Evolutionary conservation across 2,329 filamentous ascomycete genomes (phyloP), one percentile per base, ranked within the genome.

Genomic region (Aspergillus flavus): DNA sequence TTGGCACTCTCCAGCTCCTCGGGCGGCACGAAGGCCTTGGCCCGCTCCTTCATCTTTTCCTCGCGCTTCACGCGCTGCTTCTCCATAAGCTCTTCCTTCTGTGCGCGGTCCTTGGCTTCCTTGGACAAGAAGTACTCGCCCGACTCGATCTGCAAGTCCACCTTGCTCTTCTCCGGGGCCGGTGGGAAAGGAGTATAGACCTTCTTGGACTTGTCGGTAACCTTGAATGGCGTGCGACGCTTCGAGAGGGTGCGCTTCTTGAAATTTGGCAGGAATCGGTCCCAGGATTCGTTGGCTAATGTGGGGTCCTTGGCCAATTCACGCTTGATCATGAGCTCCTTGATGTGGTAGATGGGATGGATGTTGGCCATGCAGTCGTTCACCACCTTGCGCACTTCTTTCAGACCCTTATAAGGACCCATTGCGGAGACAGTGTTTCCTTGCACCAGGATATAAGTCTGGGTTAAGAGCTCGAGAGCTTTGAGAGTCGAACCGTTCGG

Each of bases 291-390:
- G 70, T 91, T 88, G 58, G 88, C 91, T 26, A 98, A 85, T 50
- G 91, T 90, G 0, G 93, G 93, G 73, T 97, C 93, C 80, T 96
- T 96, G 62, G 91, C 92, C 23, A 97, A 85, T 80, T 97, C 94
- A 21, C 91, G 89, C 82, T 95, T 96, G 77, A 97, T 95, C 93
- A 96, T 95, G 68, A 95, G 84, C 77, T 94, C 91, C 80, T 99
- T 98, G 80, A 99, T 96, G 69, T 96, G 92, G 80, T 99, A 92
- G 71, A 92, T 91, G 1, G 89, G 90, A 72, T 92, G 95, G 61
- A 97, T 89, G 76, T 99, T 99, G 73, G 87, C 87, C 95, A 99
- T 98, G 81, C 93, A 97, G 79, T 98, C 94, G 78, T 96, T 91
- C 43, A 98, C 87, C 23, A 97, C 89, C 58, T 93, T 86, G 54